These are phyloP conservation scores for Mesembryanthemum crystallinum DNA, from an alignment of 148 eudicot genomes.

Conservation along the genomic window DNA sequence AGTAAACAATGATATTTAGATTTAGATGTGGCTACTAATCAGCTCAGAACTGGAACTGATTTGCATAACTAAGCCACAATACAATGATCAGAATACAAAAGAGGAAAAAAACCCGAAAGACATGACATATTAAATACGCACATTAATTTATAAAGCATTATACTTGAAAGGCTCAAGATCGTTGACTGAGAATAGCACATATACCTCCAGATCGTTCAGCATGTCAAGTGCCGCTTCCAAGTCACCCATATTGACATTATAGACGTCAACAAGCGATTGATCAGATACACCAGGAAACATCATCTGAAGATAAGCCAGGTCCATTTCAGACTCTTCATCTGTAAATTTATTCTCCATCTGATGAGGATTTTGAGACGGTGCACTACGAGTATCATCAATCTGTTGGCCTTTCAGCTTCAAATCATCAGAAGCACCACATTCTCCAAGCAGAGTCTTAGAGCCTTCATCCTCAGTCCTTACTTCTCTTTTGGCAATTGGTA, in stretches of 20 bases:
- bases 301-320: slow-evolving; percentile 81
- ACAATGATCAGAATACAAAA: too few species aligned
- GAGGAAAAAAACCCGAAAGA: too few species aligned
- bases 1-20: neutral
- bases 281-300: slow-evolving; percentile 70
- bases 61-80: too few species aligned
- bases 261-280: slow-evolving; percentile 74
- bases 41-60: neutral
- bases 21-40: neutral
- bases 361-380: slow-evolving; percentile 35
- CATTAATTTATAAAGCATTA: neutral
- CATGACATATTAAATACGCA: too few species aligned
- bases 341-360: slow-evolving; percentile 30
- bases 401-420: slow-evolving; percentile 40
- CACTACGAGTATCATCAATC: slow-evolving; percentile 32
- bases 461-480: slow-evolving; percentile 32
- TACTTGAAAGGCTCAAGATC: neutral
- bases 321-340: slow-evolving; percentile 75
- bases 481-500: slow-evolving; percentile 69
- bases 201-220: slow-evolving; percentile 80
- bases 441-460: slow-evolving; percentile 17
- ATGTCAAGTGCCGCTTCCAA: slow-evolving; percentile 78
- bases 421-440: slow-evolving; percentile 25
- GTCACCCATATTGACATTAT: slow-evolving; percentile 61
- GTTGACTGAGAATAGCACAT: neutral